These are phyloP conservation scores for Hysterium pulicare DNA, from an alignment of 2,329 filamentous ascomycete genomes.

Conservation along the genomic window DNA sequence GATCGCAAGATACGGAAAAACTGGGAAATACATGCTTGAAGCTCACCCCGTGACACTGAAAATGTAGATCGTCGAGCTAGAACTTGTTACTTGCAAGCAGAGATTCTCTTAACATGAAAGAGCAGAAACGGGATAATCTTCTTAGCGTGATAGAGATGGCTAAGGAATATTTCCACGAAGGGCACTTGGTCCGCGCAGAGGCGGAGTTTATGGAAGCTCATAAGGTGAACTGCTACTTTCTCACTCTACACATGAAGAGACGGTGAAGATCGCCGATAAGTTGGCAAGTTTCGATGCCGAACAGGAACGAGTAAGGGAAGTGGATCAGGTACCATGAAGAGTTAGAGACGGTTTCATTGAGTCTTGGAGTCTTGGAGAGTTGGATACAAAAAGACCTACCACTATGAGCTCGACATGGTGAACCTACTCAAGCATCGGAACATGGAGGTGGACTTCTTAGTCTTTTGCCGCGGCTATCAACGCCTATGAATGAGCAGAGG, in stretches of 20 bases:
- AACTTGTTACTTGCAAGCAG: not conserved
- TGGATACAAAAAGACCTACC: not conserved
- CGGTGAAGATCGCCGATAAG: too few species aligned
- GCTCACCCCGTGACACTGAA: not conserved
- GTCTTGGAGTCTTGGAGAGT: not conserved
- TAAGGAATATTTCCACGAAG: not conserved
- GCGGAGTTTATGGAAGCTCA: too few species aligned
- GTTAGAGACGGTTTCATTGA: not conserved
- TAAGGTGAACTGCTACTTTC: too few species aligned
- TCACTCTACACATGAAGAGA: too few species aligned
- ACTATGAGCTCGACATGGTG: not conserved
- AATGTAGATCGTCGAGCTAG: not conserved
- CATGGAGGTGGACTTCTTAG: not conserved
- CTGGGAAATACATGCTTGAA: not conserved
- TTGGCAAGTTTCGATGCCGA: too few species aligned
- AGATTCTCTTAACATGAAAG: not conserved
- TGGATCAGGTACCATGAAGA: too few species aligned
- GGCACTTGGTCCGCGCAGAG: too few species aligned
- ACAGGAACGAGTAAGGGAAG: too few species aligned
- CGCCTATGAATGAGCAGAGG: not conserved
- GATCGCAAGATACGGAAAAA: not conserved
- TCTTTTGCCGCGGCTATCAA: not conserved
- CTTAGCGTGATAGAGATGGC: not conserved
- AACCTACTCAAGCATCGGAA: not conserved
- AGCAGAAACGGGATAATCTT: not conserved